Base-by-base conservation (phyloP, 495 filamentous ascomycete species). In the Aspergillus carlsbadensis region DNA sequence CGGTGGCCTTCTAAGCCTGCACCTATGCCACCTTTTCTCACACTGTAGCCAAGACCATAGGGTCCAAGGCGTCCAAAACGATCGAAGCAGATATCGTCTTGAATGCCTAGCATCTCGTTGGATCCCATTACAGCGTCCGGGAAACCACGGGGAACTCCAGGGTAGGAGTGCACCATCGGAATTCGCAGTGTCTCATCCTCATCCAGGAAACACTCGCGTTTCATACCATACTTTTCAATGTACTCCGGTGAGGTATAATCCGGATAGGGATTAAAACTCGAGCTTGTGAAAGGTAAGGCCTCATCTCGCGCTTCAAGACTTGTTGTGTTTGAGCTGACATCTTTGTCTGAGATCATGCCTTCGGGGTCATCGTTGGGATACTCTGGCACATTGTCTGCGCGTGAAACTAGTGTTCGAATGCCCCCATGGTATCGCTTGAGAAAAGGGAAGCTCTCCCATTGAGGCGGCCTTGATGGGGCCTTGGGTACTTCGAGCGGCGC, bases 61-160 rank as follows among this genome's bases (percentile, higher is more conserved):
- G 92, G 87, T 0, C 91, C 95, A 22, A 93, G 80, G 54, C 90
- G 81, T 10, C 95, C 94, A 70, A 88, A 95, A 2, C 94, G 82
- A 50, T 98, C 94, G 71, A 96, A 98, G 75, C 94, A 98, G 48
- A 97, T 81, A 66, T 96, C 89, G 55, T 96, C 84, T 26, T 85
- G 85, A 24, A 96, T 78, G 0, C 86, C 91, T 5, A 98, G 69
- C 40, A 95, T 73, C 5, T 87, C 81, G 66, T 96, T 88, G 0
- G 88, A 91, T 3, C 94, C 94, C 63, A 95, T 83, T 2, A 89
- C 80, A 47, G 89, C 79, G 35, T 91, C 84, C 1, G 94, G 95
- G 69, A 95, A 92, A 0, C 91, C 92, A 41, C 81, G 75, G 3
- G 88, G 84, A 5, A 92, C 80, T 4, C 92, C 92, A 10, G 81